phyloP scores from a whole-genome alignment of 768 basidiomycete species.

The Favolaschia claudopus region DNA sequence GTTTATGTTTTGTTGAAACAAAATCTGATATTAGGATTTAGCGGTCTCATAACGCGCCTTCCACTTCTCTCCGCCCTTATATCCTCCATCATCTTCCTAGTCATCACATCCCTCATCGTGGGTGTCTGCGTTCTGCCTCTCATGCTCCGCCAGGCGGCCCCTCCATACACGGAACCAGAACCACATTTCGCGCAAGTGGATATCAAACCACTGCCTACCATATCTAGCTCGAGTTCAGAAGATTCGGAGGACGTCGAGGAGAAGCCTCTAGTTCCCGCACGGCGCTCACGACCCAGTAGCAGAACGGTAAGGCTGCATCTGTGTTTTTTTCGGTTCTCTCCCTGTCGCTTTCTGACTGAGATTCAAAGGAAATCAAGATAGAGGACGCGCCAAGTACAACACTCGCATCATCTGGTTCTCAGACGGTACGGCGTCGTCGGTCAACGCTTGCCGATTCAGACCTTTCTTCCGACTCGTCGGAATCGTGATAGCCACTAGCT shows the following conservation, averaged over 20 bases:
- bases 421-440: constrained; percentile 52
- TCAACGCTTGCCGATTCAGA: constrained; percentile 47
- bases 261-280: constrained; percentile 5
- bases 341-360: too few relatives aligned
- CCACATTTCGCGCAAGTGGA: constrained; percentile 6
- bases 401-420: constrained; percentile 38
- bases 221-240: constrained; percentile 22
- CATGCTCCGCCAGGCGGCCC: constrained; percentile 34
- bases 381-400: constrained; percentile 37
- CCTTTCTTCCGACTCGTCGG: constrained; percentile 34
- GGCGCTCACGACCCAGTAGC: constrained; percentile 19
- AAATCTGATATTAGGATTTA: constrained; percentile 33
- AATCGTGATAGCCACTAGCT: constrained; percentile 31
- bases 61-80: constrained; percentile 63
- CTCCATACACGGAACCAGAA: constrained; percentile 8
- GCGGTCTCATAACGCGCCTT: constrained; percentile 75
- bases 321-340: neutral
- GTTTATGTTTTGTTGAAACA: neutral
- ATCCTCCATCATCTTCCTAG: constrained; percentile 54
- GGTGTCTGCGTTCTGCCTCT: constrained; percentile 61
- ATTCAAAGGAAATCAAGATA: constrained; percentile 35
- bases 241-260: constrained; percentile 18
- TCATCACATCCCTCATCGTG: constrained; percentile 54
- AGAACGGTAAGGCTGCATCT: constrained; percentile 13
- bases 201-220: neutral